Evolutionary conservation across 257 asterid genomes (phyloP), one percentile per base, ranked within the genome.

Genomic region (Ballota nigra): DNA sequence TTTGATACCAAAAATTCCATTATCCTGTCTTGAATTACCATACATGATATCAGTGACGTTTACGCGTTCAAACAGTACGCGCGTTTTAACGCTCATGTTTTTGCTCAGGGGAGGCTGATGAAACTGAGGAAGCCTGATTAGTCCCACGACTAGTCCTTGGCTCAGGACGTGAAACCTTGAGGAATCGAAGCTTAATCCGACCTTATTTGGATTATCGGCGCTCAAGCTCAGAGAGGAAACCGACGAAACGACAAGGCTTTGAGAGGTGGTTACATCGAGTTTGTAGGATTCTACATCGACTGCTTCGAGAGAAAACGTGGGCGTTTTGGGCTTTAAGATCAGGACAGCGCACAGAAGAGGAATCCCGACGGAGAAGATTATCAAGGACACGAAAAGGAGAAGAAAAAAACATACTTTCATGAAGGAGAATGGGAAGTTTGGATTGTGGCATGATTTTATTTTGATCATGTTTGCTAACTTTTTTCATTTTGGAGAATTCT

Each of bases 51-150:
- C 79, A 52, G 82, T 83, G 8, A 90, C 65, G 2, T 88, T 79
- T 5, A 90, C 78, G 33, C 81, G 59, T 38, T 81, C 80, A 34
- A 90, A 70, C 23, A 72, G 55, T 0, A 71, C 80, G 22, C 70
- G 56, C 0, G 89, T 80, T 23, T 82, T 77, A 47, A 90, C 41
- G 56, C 78, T 86, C 16, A 82, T 65, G 66, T 86, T 84, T 36
- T 71, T 78, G 73, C 91, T 90, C 16, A 40, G 29, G 0, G 96
- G 91, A 6, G 97, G 97, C 58, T 90, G 96, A 47, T 86, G 84
- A 70, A 90, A 86, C 55, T 51, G 76, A 0, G 86, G 90, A 23
- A 88, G 72, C 57, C 83, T 81, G 24, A 90, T 73, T 80, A 90
- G 72, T 26, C 97, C 97, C 2, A 86, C 80, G 22, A 84, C 91